Evolutionary conservation across 306 rosid genomes (phyloP), one percentile per base, ranked within the genome.

Genomic region (Macrotyloma uniflorum): DNA sequence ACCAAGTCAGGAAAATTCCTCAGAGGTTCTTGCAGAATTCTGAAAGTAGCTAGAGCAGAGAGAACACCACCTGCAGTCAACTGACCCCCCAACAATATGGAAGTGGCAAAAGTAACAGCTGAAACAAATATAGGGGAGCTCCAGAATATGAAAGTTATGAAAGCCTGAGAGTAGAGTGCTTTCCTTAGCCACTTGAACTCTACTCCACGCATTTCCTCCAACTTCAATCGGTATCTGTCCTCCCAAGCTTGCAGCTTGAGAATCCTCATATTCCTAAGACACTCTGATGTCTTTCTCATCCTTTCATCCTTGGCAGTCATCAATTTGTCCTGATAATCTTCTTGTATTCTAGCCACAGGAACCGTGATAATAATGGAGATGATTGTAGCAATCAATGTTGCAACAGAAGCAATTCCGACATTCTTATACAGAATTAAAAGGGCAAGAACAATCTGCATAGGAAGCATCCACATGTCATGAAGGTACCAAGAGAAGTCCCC

Each of bases 211-310:
- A 93, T 93, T 65, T 93, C 96, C 87, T 93, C 96, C 80, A 93
- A 85, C 84, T 28, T 77, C 66, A 79, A 38, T 45, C 84, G 70
- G 66, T 93, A 93, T 71, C 93, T 82, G 15, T 84, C 90, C 83
- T 93, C 97, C 97, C 97, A 93, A 78, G 97, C 96, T 87, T 93
- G 93, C 82, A 93, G 87, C 86, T 90, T 93, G 57, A 93, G 94
- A 83, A 93, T 83, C 88, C 96, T 86, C 97, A 90, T 93, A 84
- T 89, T 93, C 88, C 90, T 88, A 24, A 93, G 81, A 66, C 90
- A 84, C 88, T 90, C 96, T 0, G 97, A 93, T 36, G 97, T 93
- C 83, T 93, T 93, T 69, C 93, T 90, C 97, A 93, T 93, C 79
- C 97, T 87, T 61, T 93, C 97, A 86, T 93, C 97, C 89, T 93